A percentile compares a stretch with the other conserved stretches of the same genome.
phyloP scores from a whole-genome alignment of 2,329 filamentous ascomycete genomes.

The Calonectria henricotiae region DNA sequence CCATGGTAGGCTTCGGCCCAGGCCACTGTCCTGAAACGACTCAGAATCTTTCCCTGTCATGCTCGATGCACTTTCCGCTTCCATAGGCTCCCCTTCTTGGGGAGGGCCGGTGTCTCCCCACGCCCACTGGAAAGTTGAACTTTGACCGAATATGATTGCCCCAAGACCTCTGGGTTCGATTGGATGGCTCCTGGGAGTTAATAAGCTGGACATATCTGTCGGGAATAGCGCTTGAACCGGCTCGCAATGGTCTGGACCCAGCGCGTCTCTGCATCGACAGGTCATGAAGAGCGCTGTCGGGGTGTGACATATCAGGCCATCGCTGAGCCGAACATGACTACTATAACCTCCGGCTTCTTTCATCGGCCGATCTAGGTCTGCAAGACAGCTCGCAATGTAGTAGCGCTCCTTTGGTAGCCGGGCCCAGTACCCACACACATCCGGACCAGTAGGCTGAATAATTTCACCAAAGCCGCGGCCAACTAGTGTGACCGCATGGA shows the following conservation, averaged over 20 bases:
- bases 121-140: conserved; percentile 1
- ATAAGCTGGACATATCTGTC: background rate
- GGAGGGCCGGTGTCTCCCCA: conserved; percentile 15
- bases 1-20: background rate
- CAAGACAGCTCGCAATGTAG: conserved; percentile 29
- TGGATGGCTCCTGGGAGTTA: background rate
- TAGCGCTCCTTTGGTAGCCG: conserved; percentile 32
- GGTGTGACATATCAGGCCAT: conserved; percentile 22
- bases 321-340: conserved; percentile 4
- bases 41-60: background rate
- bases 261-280: conserved; percentile 8
- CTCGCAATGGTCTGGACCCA: conserved; percentile 20
- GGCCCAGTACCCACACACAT: conserved; percentile 26
- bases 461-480: conserved; percentile 48
- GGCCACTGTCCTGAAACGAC: conserved; percentile 7
- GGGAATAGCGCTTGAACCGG: conserved; percentile 26
- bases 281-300: conserved; percentile 11
- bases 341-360: background rate
- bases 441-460: conserved; percentile 33
- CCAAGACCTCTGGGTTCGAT: background rate
- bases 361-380: background rate
- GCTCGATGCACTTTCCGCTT: background rate
- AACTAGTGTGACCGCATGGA: conserved; percentile 46
- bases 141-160: background rate
- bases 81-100: background rate